These are phyloP conservation scores for Cyberlindnera japonica DNA, from an alignment of 805 yeast species.

Conservation along the genomic window DNA sequence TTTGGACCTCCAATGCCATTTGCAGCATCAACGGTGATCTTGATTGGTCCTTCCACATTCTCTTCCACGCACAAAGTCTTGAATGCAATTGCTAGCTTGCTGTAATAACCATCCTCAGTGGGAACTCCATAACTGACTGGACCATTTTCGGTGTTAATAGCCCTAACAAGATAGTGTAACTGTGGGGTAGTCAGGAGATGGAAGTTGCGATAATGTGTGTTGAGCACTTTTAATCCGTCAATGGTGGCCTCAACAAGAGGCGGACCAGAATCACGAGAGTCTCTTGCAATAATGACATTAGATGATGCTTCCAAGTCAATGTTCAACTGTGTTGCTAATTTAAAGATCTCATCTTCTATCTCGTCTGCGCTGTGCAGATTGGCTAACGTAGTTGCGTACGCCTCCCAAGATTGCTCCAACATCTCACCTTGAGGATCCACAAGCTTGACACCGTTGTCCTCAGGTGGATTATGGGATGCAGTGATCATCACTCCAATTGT, in stretches of 20 bases:
- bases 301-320: slow-evolving; percentile 46
- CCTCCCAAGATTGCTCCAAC: slow-evolving; percentile 84
- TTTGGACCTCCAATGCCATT: slow-evolving; percentile 96
- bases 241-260: slow-evolving; percentile 52
- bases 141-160: slow-evolving; percentile 52
- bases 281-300: slow-evolving; percentile 69
- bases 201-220: slow-evolving; percentile 47
- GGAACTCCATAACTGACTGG: slow-evolving; percentile 52
- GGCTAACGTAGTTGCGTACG: slow-evolving; percentile 73
- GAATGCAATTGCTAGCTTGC: slow-evolving; percentile 55
- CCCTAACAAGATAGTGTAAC: slow-evolving; percentile 79
- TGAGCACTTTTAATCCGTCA: slow-evolving; percentile 55
- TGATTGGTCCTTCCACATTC: slow-evolving; percentile 29
- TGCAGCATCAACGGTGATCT: slow-evolving; percentile 80
- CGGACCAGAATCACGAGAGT: slow-evolving; percentile 85
- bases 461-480: slow-evolving; percentile 92
- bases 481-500: slow-evolving; percentile 95
- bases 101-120: slow-evolving; percentile 65
- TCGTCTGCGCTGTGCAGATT: slow-evolving; percentile 52
- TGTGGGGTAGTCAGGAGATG: slow-evolving; percentile 91
- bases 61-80: slow-evolving; percentile 36
- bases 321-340: slow-evolving; percentile 36
- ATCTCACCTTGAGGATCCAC: slow-evolving; percentile 92
- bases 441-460: slow-evolving; percentile 89
- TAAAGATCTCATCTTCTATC: slow-evolving; percentile 35